A percentile compares a stretch with the other conserved stretches of the same genome.
Conservation (phyloP, 768 basidiomycete species). For the Trametes cubensis region DNA sequence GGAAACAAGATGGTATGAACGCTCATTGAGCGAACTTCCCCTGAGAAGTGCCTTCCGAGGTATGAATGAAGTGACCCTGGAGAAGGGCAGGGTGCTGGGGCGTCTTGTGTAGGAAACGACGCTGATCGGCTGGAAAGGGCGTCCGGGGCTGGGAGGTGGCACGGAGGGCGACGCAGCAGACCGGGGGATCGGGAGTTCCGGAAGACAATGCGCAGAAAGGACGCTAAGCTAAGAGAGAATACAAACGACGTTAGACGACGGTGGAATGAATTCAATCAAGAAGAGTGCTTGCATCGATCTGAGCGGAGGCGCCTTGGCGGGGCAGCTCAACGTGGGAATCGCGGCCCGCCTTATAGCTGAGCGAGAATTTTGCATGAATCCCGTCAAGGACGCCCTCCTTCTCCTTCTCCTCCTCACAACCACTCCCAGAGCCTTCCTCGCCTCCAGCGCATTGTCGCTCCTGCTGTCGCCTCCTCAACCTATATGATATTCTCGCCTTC, state of each 20-base stretch:
- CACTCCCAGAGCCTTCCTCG: constrained; percentile 7
- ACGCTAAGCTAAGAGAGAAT: not conserved
- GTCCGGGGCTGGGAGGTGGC: not conserved
- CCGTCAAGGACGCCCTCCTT: constrained; percentile 20
- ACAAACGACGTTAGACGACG: not conserved
- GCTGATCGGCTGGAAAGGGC: not conserved
- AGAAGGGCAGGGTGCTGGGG: not conserved
- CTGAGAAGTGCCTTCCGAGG: not conserved
- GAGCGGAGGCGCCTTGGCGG: constrained; percentile 28
- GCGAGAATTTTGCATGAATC: constrained; percentile 16
- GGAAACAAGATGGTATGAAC: not conserved
- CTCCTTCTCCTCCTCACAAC: not conserved
- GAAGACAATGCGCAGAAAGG: not conserved
- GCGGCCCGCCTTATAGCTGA: constrained; percentile 8
- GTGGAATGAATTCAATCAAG: no score
- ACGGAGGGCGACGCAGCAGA: not conserved
- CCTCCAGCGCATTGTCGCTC: constrained; percentile 13
- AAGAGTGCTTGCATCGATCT: constrained; percentile 27
- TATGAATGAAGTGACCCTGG: not conserved
- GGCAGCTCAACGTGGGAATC: constrained; percentile 18
- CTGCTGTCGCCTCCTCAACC: constrained; percentile 16
- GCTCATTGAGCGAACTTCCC: not conserved
- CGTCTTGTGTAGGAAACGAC: not conserved
- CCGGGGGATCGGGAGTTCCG: not conserved
- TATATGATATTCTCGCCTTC: constrained; percentile 29